Evolutionary conservation across 768 basidiomycete species (phyloP).

Genomic region (Podaxis sp.): DNA sequence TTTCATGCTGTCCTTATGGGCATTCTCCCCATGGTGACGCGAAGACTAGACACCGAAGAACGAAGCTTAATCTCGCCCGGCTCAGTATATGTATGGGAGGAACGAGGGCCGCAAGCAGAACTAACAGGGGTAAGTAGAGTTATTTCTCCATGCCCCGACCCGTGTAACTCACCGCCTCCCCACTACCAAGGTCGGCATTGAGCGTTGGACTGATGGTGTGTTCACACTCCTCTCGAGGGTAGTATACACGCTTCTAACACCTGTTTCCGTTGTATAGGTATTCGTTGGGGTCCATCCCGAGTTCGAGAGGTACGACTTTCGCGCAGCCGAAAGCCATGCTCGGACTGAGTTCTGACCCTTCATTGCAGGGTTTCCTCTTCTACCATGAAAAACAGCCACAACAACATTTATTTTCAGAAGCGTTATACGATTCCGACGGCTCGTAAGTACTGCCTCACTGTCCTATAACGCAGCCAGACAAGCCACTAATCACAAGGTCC

Average conservation of each 20-base stretch:
- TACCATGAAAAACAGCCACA: constrained; percentile 73
- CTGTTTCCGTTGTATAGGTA: constrained; percentile 33
- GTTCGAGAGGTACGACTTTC: constrained; percentile 61
- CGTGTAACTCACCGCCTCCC: constrained; percentile 6
- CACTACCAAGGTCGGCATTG: constrained; percentile 63
- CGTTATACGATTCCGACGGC: constrained; percentile 36
- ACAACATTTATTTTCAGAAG: constrained; percentile 47
- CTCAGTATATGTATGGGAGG: constrained; percentile 84
- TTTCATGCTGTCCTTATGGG: constrained; percentile 72
- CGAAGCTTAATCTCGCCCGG: constrained; percentile 70
- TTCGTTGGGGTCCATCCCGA: constrained; percentile 79
- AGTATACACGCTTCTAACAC: neutral
- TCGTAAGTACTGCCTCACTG: constrained; percentile 22
- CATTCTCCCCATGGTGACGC: constrained; percentile 76
- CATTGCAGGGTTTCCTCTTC: constrained; percentile 70
- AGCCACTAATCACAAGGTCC: constrained; percentile 1
- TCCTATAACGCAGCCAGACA: neutral
- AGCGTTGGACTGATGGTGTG: constrained; percentile 79
- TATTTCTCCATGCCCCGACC: neutral
- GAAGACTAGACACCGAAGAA: constrained; percentile 76
- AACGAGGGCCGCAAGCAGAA: constrained; percentile 71
- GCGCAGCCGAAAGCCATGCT: constrained; percentile 4
- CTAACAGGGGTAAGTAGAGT: constrained; percentile 60
- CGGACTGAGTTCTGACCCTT: constrained; percentile 10
- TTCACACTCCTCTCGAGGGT: neutral